Conservation (phyloP, 352 stramenopile genomes). For the Globisporangium middletonii region DNA sequence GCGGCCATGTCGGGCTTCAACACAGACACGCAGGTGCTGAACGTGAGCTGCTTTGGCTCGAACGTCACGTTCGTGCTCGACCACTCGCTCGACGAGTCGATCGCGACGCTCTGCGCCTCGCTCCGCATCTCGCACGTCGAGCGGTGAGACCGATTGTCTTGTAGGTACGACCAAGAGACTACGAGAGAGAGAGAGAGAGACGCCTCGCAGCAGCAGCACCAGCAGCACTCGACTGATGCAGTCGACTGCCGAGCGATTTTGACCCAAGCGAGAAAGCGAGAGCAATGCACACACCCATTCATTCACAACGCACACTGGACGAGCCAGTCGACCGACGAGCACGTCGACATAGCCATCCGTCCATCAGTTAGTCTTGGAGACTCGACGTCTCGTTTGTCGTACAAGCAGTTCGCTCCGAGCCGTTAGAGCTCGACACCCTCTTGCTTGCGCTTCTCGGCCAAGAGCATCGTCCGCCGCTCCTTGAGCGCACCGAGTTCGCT, state of each 20-base stretch:
- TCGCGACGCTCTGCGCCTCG: constrained; percentile 57
- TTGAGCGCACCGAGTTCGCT: constrained; percentile 80
- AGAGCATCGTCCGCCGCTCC: constrained; percentile 71
- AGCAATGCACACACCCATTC: too few species aligned
- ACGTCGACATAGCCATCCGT: too few species aligned
- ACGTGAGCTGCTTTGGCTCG: constrained; percentile 80
- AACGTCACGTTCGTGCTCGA: constrained; percentile 83
- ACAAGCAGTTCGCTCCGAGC: background rate
- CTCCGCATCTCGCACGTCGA: constrained; percentile 67
- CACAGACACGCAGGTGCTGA: constrained; percentile 78
- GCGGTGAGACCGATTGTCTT: constrained; percentile 22
- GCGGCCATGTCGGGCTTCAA: constrained; percentile 80
- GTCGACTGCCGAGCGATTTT: background rate
- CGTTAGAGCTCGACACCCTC: constrained; percentile 44
- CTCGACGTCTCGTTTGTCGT: background rate
- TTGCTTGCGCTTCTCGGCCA: constrained; percentile 78
- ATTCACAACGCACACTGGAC: too few species aligned
- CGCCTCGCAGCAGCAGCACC: background rate
- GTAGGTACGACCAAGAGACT: background rate
- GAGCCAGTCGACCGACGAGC: too few species aligned
- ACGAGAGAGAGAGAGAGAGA: background rate
- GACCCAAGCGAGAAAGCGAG: too few species aligned
- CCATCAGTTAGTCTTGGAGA: background rate
- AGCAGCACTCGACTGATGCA: background rate
- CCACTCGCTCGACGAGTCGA: constrained; percentile 63